Evolutionary conservation across 129 eudicot species (phyloP).

Genomic region (Helianthus annuus): HanXRQr2.0-SUNRISE NC_035448.2:193863881-193864380

Average conservation of each 20-base stretch:
- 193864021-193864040: slow-evolving; percentile 1
- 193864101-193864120: slow-evolving; percentile 24
- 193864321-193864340: no score
- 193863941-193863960: neutral
- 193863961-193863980: neutral
- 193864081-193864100: neutral
- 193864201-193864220: neutral
- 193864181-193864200: slow-evolving; percentile 20
- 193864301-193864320: no score
- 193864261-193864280: neutral
- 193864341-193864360: no score
- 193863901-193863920: neutral
- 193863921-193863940: slow-evolving; percentile 3
- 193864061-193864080: no score
- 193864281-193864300: no score
- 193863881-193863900: neutral
- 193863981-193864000: neutral
- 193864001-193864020: neutral
- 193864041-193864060: neutral
- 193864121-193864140: slow-evolving; percentile 7
- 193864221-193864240: neutral
- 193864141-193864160: slow-evolving; percentile 13
- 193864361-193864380: no score
- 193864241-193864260: neutral
- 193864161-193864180: slow-evolving; percentile 11